Evolutionary conservation across 139 green algal species (phyloP), one percentile per base, ranked within the genome.

Genomic region (Chlamydomonas sp.): DNA sequence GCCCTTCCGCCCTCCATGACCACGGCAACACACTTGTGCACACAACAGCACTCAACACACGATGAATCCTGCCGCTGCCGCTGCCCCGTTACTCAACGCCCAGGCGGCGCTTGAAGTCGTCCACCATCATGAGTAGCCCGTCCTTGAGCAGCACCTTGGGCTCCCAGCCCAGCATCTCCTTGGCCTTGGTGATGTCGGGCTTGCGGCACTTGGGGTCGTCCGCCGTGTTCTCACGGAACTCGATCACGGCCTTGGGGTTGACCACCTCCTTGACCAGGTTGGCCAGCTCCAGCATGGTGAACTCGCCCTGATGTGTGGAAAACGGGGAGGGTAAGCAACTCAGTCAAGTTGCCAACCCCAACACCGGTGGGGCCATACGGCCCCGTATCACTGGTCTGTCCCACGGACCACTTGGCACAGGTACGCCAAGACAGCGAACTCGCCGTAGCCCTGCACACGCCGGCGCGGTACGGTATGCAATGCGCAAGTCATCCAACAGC

Each of bases 221-320:
- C 7, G 93, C 88, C 0, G 98, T 99, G 95, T 99, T 99, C 84
- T 99, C 95, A 20, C 92, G 91, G 91, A 94, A 99, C 85, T 92
- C 87, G 20, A 95, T 95, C 14, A 91, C 83, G 0, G 92, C 93
- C 1, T 95, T 78, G 18, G 95, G 96, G 92, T 99, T 98, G 67
- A 98, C 95, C 77, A 98, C 94, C 89, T 95, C 91, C 67, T 90
- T 87, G 14, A 93, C 91, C 63, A 93, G 85, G 31, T 98, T 87
- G 60, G 98, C 98, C 85, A 99, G 95, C 94, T 99, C 96, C 73
- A 99, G 90, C 97, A 99, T 99, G 61, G 97, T 99, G 92, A 99
- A 99, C 95, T 99, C 98, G 0, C 94, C 96, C 83, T 87, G 83
- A 49, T 49, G 31, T 49, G 31, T 49, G 31, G 31, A 49, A 49